Conservation (phyloP, 2,329 filamentous ascomycete species). For the Exserohilum turcica region DNA sequence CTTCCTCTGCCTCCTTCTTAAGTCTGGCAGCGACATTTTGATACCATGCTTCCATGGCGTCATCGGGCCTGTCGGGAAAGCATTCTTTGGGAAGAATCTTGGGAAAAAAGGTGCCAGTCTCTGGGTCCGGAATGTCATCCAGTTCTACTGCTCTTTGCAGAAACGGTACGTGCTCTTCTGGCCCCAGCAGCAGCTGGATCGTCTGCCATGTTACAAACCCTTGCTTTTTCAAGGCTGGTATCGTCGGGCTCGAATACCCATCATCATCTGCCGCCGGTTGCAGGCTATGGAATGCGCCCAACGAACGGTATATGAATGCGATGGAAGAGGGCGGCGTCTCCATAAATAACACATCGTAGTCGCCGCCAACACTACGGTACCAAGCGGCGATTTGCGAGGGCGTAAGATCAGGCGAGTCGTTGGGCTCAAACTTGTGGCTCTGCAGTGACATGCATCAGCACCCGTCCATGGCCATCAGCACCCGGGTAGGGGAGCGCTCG, state of each 20-base stretch:
- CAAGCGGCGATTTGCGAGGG: slow-evolving; percentile 56
- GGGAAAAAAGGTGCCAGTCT: slow-evolving; percentile 63
- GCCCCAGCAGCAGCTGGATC: slow-evolving; percentile 84
- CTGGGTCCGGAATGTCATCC: slow-evolving; percentile 76
- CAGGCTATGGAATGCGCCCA: slow-evolving; percentile 87
- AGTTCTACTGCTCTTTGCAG: slow-evolving; percentile 78
- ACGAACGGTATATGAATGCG: slow-evolving; percentile 88
- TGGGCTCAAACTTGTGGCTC: slow-evolving; percentile 51
- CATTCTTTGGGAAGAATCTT: slow-evolving; percentile 68
- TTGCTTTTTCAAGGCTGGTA: slow-evolving; percentile 80
- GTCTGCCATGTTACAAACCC: slow-evolving; percentile 95
- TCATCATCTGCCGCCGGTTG: slow-evolving; percentile 69
- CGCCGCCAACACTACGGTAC: slow-evolving; percentile 54
- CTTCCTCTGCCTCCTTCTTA: slow-evolving; percentile 62
- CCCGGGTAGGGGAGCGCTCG: neutral
- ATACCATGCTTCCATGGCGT: slow-evolving; percentile 86
- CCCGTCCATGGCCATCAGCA: neutral
- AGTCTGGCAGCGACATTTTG: slow-evolving; percentile 74
- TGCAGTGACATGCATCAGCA: slow-evolving; percentile 30
- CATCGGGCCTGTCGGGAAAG: slow-evolving; percentile 75
- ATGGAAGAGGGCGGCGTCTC: slow-evolving; percentile 74
- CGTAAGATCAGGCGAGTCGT: slow-evolving; percentile 54
- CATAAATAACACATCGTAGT: slow-evolving; percentile 71
- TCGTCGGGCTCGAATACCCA: slow-evolving; percentile 73
- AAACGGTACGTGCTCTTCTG: slow-evolving; percentile 84